Percentiles rank a stretch among this genome's conserved stretches.
Conservation (phyloP, 2,329 filamentous ascomycete genomes). For the Stromatinia cepivora region DNA sequence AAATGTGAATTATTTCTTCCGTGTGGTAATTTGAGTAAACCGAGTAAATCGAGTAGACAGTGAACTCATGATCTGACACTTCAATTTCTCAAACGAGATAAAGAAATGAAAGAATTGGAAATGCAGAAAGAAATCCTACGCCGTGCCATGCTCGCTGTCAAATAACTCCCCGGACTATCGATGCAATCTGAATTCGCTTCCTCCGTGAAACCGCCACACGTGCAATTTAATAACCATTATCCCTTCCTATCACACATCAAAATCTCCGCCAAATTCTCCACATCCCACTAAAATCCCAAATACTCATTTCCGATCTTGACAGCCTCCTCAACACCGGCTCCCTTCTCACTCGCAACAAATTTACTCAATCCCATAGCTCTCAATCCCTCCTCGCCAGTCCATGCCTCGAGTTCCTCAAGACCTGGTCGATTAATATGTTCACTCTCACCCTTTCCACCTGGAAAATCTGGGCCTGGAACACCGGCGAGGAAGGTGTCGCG, state of each 20-base stretch:
- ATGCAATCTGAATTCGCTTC: background rate
- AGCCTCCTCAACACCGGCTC: conserved; percentile 2
- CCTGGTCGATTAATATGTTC: conserved; percentile 50
- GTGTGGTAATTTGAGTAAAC: background rate
- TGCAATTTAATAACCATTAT: background rate
- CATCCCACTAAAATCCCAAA: background rate
- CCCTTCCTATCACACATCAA: background rate
- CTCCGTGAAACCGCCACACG: background rate
- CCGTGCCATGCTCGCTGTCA: background rate
- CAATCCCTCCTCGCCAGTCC: conserved; percentile 53
- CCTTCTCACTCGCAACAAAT: background rate
- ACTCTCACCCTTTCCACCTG: conserved; percentile 68
- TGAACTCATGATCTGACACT: background rate
- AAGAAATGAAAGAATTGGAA: background rate
- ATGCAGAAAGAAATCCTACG: background rate
- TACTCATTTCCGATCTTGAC: background rate
- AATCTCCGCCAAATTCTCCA: background rate
- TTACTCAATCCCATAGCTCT: conserved; percentile 56
- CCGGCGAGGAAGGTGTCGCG: conserved; percentile 68
- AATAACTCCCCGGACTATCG: too few species aligned
- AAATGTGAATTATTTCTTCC: background rate
- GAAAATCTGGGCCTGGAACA: conserved; percentile 68
- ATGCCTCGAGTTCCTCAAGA: conserved; percentile 29
- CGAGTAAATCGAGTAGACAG: background rate
- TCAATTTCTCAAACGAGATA: background rate